Percentiles rank a stretch among this genome's conserved stretches.
Evolutionary conservation across 768 basidiomycete genomes (phyloP).

Genomic region (Suillus placidus): DNA sequence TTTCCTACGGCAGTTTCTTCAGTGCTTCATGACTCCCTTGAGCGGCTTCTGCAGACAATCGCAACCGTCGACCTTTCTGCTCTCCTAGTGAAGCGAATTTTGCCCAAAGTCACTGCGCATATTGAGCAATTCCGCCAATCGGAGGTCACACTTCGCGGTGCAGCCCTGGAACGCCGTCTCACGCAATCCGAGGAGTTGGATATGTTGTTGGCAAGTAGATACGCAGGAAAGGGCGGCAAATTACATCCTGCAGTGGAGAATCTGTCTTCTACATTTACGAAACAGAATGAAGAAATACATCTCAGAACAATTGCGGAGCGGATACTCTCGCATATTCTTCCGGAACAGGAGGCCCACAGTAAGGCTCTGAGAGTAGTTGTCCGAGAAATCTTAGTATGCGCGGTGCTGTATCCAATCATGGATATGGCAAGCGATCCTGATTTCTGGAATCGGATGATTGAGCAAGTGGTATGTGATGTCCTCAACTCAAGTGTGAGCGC

Average conservation of each 20-base stretch:
- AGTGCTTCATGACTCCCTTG: slow-evolving; percentile 67
- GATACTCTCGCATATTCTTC: slow-evolving; percentile 72
- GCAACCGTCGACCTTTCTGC: slow-evolving; percentile 69
- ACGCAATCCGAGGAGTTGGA: slow-evolving; percentile 92
- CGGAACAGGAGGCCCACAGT: slow-evolving; percentile 74
- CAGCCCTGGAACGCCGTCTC: slow-evolving; percentile 76
- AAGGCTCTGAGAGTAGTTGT: slow-evolving; percentile 70
- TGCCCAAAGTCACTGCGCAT: slow-evolving; percentile 89
- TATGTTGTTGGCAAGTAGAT: slow-evolving; percentile 79
- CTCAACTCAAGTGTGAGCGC: background rate
- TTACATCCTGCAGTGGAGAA: slow-evolving; percentile 89
- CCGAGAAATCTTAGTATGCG: slow-evolving; percentile 81
- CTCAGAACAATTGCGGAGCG: slow-evolving; percentile 70
- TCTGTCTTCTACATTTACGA: slow-evolving; percentile 84
- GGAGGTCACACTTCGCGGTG: slow-evolving; percentile 82
- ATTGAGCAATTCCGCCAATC: slow-evolving; percentile 90
- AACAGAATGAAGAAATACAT: slow-evolving; percentile 88
- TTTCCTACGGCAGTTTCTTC: slow-evolving; percentile 86
- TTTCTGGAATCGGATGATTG: slow-evolving; percentile 94
- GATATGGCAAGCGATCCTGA: slow-evolving; percentile 95
- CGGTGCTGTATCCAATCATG: slow-evolving; percentile 83
- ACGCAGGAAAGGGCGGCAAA: slow-evolving; percentile 63
- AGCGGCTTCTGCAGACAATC: slow-evolving; percentile 58
- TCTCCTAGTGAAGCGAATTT: slow-evolving; percentile 77
- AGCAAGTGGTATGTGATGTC: slow-evolving; percentile 74